These are phyloP conservation scores for Circinella umbellata DNA, from an alignment of 371 early-diverging fungal genomes.

Conservation along the genomic window DNA sequence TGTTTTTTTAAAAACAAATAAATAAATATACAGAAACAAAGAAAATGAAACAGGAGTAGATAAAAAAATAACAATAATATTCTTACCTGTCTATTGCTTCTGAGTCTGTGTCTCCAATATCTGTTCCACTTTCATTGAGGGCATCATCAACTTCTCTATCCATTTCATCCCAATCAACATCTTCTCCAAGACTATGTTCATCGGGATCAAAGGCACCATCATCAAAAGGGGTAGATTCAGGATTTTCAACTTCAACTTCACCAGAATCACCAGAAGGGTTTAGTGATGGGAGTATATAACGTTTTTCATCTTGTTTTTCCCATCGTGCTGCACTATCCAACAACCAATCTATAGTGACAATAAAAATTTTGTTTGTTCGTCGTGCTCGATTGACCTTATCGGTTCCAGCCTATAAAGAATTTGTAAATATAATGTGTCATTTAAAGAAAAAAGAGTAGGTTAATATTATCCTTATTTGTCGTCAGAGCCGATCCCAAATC, in stretches of 20 bases:
- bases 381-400: conserved; percentile 64
- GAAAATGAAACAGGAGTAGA: neutral
- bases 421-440: too few species aligned
- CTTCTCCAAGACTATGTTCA: conserved; percentile 51
- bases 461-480: too few species aligned
- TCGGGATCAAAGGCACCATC: conserved; percentile 46
- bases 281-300: conserved; percentile 45
- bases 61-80: neutral
- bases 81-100: conserved; percentile 35
- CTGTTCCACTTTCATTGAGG: conserved; percentile 61
- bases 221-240: conserved; percentile 38
- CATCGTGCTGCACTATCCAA: conserved; percentile 62
- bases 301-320: conserved; percentile 58
- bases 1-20: conserved; percentile 1
- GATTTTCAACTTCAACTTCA: conserved; percentile 42
- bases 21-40: neutral
- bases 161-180: conserved; percentile 61
- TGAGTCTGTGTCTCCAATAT: conserved; percentile 52
- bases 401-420: conserved; percentile 48
- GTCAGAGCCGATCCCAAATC: too few species aligned
- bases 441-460: too few species aligned
- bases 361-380: conserved; percentile 40
- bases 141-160: conserved; percentile 65
- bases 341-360: conserved; percentile 70
- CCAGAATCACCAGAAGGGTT: conserved; percentile 25